Base-by-base conservation (phyloP, 306 rosid genomes). In the Cucurbita pepo region DNA sequence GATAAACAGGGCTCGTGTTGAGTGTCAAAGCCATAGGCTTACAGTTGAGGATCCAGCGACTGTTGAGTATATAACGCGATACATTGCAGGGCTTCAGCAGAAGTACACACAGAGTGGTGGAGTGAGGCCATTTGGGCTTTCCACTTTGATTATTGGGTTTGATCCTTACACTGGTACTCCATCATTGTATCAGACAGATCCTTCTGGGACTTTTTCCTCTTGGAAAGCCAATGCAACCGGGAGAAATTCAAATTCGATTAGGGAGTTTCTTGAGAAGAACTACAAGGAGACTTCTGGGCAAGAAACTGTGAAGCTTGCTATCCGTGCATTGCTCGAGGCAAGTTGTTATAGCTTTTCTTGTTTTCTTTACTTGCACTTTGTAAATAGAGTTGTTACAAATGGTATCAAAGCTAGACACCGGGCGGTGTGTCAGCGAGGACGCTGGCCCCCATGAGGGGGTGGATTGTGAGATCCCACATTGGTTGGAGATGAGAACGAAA, bases 21-120 rank as follows among this genome's bases (percentile, higher is more conserved):
- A 94, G 76, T 94, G 98, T 72, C 97, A 94, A 77, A 90, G 98
- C 77, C 98, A 94, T 69, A 85, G 96, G 73, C 96, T 94, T 52
- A 94, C 97, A 0, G 90, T 94, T 19, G 98, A 94, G 89, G 98
- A 94, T 79, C 98, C 98, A 0, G 96, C 81, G 18, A 94, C 98
- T 0, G 98, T 90, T 13, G 98, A 94, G 81, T 94, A 90, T 67
- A 94, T 94, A 6, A 94, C 98, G 0, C 97, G 97, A 30, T 86
- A 87, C 82, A 94, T 94, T 71, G 98, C 98, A 6, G 97, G 98
- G 61, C 98, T 90, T 80, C 97, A 94, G 82, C 98, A 94, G 71
- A 94, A 94, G 85, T 93, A 94, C 83, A 94, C 98, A 12, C 98
- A 94, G 66, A 93, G 98, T 79, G 98, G 98, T 75, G 98, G 98